Evolutionary conservation across 2,329 filamentous ascomycete genomes (phyloP).

Genomic region (Byssochlamys sp.): DNA sequence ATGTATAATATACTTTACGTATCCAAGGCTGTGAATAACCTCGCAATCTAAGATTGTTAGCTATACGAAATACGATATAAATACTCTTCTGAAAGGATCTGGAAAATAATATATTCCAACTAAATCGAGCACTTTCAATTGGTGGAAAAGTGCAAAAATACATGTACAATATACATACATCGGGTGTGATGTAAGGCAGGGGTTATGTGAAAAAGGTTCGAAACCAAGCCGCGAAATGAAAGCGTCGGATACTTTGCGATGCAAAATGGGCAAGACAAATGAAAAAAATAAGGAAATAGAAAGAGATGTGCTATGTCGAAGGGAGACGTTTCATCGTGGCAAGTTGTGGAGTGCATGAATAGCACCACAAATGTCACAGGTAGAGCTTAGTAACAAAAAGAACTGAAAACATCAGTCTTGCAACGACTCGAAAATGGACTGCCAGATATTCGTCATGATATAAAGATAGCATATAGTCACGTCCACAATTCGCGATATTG

Average conservation of each 20-base stretch:
- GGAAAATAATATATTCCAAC: background rate
- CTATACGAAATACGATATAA: background rate
- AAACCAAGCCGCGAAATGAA: constrained; percentile 1
- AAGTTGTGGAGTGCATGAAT: background rate
- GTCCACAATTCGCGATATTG: background rate
- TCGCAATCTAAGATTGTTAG: background rate
- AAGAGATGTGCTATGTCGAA: background rate
- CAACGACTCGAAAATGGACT: background rate
- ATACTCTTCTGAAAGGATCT: background rate
- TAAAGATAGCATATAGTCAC: background rate
- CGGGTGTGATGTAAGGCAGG: background rate
- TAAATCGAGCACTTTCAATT: background rate
- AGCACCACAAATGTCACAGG: background rate
- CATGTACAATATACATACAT: constrained; percentile 1
- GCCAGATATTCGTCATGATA: background rate
- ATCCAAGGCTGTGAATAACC: constrained; percentile 1
- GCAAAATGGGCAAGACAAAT: background rate
- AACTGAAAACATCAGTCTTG: background rate
- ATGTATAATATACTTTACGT: constrained; percentile 3
- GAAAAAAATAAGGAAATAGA: background rate
- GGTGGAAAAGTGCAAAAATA: background rate
- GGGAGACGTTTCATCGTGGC: background rate
- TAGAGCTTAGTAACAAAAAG: background rate
- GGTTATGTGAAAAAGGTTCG: background rate
- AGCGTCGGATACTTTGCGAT: background rate